Conservation (phyloP, 805 yeast species). For the Candida awuae region DNA sequence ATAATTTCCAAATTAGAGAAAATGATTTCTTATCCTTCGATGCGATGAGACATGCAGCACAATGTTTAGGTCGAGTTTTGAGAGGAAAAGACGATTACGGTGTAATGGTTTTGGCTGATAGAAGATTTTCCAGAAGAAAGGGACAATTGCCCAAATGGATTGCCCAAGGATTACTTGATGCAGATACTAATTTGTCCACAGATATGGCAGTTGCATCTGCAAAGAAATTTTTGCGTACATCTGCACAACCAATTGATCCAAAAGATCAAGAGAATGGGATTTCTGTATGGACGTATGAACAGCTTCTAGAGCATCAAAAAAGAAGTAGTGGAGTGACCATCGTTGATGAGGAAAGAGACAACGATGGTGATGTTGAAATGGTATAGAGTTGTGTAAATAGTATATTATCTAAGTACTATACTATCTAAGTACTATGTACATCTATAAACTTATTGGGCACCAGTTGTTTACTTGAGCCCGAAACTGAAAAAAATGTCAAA, state of each 20-base stretch:
- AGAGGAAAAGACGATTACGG: constrained; percentile 99
- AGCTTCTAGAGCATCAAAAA: constrained; percentile 50
- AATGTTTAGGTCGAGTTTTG: constrained; percentile 92
- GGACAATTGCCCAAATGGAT: constrained; percentile 95
- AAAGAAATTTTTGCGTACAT: constrained; percentile 79
- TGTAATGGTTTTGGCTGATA: constrained; percentile 94
- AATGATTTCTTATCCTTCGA: constrained; percentile 94
- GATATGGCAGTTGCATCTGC: constrained; percentile 97
- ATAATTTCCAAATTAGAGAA: constrained; percentile 86
- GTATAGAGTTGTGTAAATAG: too few relatives aligned
- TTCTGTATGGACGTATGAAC: constrained; percentile 82
- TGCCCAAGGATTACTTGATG: constrained; percentile 83
- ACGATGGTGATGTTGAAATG: constrained; percentile 22
- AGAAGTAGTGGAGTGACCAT: constrained; percentile 31
- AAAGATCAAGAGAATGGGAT: constrained; percentile 84
- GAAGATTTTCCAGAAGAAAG: constrained; percentile 81
- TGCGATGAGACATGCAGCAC: constrained; percentile 99
- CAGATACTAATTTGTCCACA: constrained; percentile 85
- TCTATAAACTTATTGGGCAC: too few relatives aligned
- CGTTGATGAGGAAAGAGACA: constrained; percentile 25
- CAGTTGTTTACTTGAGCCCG: not conserved
- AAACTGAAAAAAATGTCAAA: not conserved
- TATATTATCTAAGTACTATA: too few relatives aligned
- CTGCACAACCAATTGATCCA: constrained; percentile 90
- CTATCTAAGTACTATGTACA: too few relatives aligned